These are phyloP conservation scores for Paraphoma chrysanthemicola DNA, from an alignment of 2,329 filamentous ascomycete species.

Conservation along the genomic window DNA sequence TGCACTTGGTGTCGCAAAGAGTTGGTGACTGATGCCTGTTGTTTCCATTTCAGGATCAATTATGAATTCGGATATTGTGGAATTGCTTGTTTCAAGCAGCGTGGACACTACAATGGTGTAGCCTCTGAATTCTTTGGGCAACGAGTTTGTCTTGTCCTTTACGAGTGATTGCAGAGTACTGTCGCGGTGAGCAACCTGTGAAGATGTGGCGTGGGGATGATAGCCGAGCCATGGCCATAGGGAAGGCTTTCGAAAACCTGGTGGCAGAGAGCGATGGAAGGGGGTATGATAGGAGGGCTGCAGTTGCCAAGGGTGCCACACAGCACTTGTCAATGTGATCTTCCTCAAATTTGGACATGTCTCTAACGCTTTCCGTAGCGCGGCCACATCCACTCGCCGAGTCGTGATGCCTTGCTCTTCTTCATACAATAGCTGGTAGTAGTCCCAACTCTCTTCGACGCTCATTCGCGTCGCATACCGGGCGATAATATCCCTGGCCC, in stretches of 20 bases:
- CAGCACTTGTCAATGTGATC: slow-evolving; percentile 50
- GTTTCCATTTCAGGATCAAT: slow-evolving; percentile 34
- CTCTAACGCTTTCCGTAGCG: slow-evolving; percentile 42
- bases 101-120: slow-evolving; percentile 36
- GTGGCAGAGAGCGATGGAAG: slow-evolving; percentile 51
- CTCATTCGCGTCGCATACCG: slow-evolving; percentile 23
- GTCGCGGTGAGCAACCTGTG: background rate
- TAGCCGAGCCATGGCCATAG: slow-evolving; percentile 41
- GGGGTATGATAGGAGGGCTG: slow-evolving; percentile 52
- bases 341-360: slow-evolving; percentile 46
- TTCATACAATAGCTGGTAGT: slow-evolving; percentile 43
- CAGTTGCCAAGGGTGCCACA: slow-evolving; percentile 47
- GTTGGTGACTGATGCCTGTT: slow-evolving; percentile 7
- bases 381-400: slow-evolving; percentile 34
- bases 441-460: slow-evolving; percentile 27
- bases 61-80: slow-evolving; percentile 45
- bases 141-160: background rate
- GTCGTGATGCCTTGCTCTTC: slow-evolving; percentile 42
- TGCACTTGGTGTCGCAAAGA: slow-evolving; percentile 4
- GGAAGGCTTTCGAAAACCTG: slow-evolving; percentile 50
- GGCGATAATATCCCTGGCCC: slow-evolving; percentile 20
- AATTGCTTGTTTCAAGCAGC: slow-evolving; percentile 27
- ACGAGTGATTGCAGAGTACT: background rate
- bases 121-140: slow-evolving; percentile 36
- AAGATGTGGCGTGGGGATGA: slow-evolving; percentile 11